Evolutionary conservation across 352 stramenopile species (phyloP).

Genomic region (Pythium scleroteichum): DNA sequence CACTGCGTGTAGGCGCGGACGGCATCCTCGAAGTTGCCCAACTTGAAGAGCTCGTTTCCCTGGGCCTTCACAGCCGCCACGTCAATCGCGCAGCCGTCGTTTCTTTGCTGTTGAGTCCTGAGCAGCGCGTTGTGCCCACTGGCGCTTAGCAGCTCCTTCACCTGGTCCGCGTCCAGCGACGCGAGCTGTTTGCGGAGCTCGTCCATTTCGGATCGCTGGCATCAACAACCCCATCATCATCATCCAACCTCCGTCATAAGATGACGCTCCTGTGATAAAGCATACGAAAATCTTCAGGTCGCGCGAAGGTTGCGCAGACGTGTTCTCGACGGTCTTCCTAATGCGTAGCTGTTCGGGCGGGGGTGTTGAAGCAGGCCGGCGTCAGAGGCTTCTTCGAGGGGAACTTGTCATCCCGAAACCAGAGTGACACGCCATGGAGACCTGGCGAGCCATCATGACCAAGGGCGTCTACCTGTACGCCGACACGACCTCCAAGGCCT

Average conservation of each 20-base stretch:
- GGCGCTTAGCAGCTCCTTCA: constrained; percentile 30
- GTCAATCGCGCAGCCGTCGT: constrained; percentile 4
- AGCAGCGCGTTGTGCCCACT: constrained; percentile 40
- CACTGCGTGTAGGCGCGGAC: constrained; percentile 45
- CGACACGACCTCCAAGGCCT: constrained; percentile 13
- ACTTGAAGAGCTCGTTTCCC: constrained; percentile 59
- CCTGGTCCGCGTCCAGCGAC: constrained; percentile 33
- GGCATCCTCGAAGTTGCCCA: constrained; percentile 36
- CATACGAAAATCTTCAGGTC: constrained; percentile 14
- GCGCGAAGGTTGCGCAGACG: constrained; percentile 32
- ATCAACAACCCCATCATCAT: background rate
- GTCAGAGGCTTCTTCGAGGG: constrained; percentile 10
- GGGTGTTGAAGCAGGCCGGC: constrained; percentile 12
- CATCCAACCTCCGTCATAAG: constrained; percentile 1
- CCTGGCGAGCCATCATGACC: constrained; percentile 28
- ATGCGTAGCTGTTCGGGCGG: constrained; percentile 4
- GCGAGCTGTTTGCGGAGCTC: constrained; percentile 32
- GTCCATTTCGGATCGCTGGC: constrained; percentile 23
- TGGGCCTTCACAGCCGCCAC: constrained; percentile 38
- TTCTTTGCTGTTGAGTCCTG: background rate
- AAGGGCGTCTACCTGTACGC: constrained; percentile 29
- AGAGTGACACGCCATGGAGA: constrained; percentile 19
- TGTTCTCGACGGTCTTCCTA: constrained; percentile 5
- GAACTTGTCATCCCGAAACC: background rate
- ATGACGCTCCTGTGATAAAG: background rate